Evolutionary conservation across 1,139 yeast genomes (phyloP).

Genomic region (Taphrina betulina): DNA sequence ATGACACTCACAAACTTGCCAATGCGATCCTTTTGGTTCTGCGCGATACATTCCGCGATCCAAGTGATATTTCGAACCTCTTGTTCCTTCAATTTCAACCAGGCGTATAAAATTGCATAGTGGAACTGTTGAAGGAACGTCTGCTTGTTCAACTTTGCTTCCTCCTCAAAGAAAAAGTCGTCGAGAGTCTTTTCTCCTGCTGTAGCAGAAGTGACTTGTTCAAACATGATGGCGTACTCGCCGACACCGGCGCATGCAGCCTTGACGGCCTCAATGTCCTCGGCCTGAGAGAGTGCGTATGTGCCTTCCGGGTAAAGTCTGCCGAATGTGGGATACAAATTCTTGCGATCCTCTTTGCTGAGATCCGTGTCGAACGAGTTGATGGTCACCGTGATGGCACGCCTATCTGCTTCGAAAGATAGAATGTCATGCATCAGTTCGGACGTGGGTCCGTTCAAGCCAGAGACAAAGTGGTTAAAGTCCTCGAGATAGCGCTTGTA

Average conservation of each 20-base stretch:
- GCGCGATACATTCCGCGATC: constrained; percentile 88
- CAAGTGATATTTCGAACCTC: constrained; percentile 95
- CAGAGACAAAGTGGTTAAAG: constrained; percentile 65
- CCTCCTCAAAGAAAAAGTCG: constrained; percentile 88
- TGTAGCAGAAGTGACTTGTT: constrained; percentile 41
- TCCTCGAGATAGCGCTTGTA: constrained; percentile 92
- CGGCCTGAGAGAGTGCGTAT: constrained; percentile 66
- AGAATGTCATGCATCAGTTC: constrained; percentile 77
- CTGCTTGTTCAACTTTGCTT: constrained; percentile 86
- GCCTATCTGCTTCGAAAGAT: constrained; percentile 90
- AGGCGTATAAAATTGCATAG: constrained; percentile 87
- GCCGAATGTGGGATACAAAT: constrained; percentile 78
- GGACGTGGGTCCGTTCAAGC: constrained; percentile 70
- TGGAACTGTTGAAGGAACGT: constrained; percentile 91
- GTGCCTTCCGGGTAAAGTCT: constrained; percentile 74
- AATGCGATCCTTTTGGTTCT: constrained; percentile 50
- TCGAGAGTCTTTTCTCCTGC: constrained; percentile 64
- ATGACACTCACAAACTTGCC: constrained; percentile 47
- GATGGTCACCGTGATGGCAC: constrained; percentile 85
- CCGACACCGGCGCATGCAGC: constrained; percentile 69
- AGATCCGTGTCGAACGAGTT: constrained; percentile 85
- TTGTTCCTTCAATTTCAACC: constrained; percentile 94
- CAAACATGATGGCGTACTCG: constrained; percentile 74
- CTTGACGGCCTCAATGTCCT: constrained; percentile 83
- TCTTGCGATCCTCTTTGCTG: constrained; percentile 63